A percentile compares a stretch with the other conserved stretches of the same genome.
phyloP scores from a whole-genome alignment of 2,329 filamentous ascomycete genomes.

The Alternaria angustiovoidea region DNA sequence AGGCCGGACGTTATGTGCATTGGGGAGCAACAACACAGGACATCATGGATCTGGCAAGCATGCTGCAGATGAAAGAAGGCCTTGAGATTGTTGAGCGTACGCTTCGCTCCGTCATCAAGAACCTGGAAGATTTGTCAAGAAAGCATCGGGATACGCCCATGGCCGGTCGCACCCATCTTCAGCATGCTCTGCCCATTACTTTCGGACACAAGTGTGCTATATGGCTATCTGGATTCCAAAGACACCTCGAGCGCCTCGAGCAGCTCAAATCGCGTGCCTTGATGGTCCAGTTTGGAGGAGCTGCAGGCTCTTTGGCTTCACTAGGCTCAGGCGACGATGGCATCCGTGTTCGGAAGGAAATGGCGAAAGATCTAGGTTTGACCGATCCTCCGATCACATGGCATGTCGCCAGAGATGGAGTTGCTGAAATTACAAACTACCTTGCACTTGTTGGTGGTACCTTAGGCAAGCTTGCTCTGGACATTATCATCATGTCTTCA shows the following conservation, averaged over 20 bases:
- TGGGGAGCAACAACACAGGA: slow-evolving; percentile 69
- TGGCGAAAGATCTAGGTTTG: slow-evolving; percentile 60
- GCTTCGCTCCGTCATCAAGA: slow-evolving; percentile 54
- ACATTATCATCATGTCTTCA: slow-evolving; percentile 66
- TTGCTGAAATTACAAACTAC: slow-evolving; percentile 63
- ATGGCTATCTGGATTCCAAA: slow-evolving; percentile 60
- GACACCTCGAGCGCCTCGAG: slow-evolving; percentile 59
- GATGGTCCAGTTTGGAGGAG: slow-evolving; percentile 65
- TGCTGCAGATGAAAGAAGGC: slow-evolving; percentile 63
- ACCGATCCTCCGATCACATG: slow-evolving; percentile 63
- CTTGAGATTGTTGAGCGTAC: slow-evolving; percentile 58
- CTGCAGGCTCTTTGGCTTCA: slow-evolving; percentile 64
- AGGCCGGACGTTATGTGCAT: slow-evolving; percentile 59
- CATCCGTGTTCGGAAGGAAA: slow-evolving; percentile 58
- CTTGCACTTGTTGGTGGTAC: slow-evolving; percentile 63
- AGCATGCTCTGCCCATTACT: slow-evolving; percentile 65
- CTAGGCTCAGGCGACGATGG: slow-evolving; percentile 59
- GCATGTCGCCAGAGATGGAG: slow-evolving; percentile 64
- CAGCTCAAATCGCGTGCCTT: slow-evolving; percentile 58
- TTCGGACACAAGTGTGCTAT: slow-evolving; percentile 68
- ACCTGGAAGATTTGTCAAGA: slow-evolving; percentile 54
- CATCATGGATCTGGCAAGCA: slow-evolving; percentile 65
- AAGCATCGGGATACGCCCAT: slow-evolving; percentile 63
- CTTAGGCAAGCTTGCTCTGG: slow-evolving; percentile 64
- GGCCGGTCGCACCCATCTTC: slow-evolving; percentile 66